These are phyloP conservation scores for Beauveria rudraprayagi DNA, from an alignment of 2,329 filamentous ascomycete species.

Conservation along the genomic window DNA sequence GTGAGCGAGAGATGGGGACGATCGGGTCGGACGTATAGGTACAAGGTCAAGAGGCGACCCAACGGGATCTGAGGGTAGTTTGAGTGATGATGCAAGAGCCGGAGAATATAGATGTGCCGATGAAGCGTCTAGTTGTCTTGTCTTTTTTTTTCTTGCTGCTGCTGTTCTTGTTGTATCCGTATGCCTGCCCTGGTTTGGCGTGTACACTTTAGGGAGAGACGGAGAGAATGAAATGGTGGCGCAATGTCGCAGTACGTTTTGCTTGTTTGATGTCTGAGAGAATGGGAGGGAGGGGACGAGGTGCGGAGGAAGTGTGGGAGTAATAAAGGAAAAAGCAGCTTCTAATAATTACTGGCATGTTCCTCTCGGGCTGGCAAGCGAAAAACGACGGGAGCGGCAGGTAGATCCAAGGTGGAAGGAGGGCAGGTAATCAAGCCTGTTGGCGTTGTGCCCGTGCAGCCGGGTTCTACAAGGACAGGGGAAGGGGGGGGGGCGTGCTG, in stretches of 20 bases:
- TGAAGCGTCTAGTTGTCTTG: neutral
- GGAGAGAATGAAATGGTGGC: neutral
- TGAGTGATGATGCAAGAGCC: neutral
- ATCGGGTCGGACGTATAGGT: neutral
- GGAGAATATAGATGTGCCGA: neutral
- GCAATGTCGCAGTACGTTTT: neutral
- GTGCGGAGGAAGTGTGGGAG: neutral
- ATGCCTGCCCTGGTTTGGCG: slow-evolving; percentile 1
- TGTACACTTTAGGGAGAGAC: neutral
- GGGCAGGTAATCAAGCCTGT: neutral
- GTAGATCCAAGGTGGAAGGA: slow-evolving; percentile 2
- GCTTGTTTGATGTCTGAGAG: neutral
- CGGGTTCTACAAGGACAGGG: neutral
- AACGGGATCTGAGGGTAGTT: neutral
- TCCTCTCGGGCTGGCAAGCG: neutral
- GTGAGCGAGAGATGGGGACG: slow-evolving; percentile 3
- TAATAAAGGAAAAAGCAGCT: neutral
- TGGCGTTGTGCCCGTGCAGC: neutral
- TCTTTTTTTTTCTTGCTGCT: neutral
- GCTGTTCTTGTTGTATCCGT: neutral
- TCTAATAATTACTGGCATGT: neutral
- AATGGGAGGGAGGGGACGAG: neutral
- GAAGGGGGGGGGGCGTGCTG: neutral
- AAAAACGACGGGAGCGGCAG: neutral
- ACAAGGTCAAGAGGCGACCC: neutral